Evolutionary conservation across 1,284 basidiomycete genomes (phyloP), one percentile per base, ranked within the genome.

Genomic region (Heterobasidion annosum): DNA sequence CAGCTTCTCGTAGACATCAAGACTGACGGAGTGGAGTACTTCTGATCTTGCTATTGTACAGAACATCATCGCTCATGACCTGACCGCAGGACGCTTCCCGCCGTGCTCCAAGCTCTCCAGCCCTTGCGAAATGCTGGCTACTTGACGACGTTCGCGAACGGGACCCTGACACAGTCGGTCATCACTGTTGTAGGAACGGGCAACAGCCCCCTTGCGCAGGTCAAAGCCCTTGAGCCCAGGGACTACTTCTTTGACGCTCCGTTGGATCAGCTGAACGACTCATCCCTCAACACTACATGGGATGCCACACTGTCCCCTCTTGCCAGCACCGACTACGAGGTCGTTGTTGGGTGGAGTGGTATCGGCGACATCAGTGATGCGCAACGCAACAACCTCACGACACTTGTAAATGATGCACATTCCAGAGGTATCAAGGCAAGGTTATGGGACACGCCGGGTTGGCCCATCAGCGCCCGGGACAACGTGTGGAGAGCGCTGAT

Each of bases 221-320:
- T 81, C 52, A 70, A 73, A 59, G 71, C 68, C 3, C 67, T 78
- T 25, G 65, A 62, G 19, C 74, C 75, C 8, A 68, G 79, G 35
- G 77, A 80, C 58, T 66, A 76, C 51, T 80, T 81, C 65, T 79
- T 77, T 62, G 78, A 81, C 60, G 79, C 74, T 32, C 78, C 77
- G 5, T 64, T 81, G 50, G 70, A 68, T 15, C 67, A 67, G 40
- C 68, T 77, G n/a, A 67, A 66, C 32, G 64, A 69, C 56, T 18
- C 46, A 13, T 12, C 33, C n/a, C 2, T 37, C 2, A 47, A 47
- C 25, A 32, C 45, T 16, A 73, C 68, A 4, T 79, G 70, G 67
- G 69, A 73, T 57, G 56, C 64, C 4, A 71, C 70, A 1, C 58
- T 80, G 32, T 72, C 77, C 10, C 78, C 78, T 0, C 54, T 80